A percentile compares a stretch with the other conserved stretches of the same genome.
These are phyloP conservation scores for Quercus tomentella DNA, from an alignment of 331 rosid species.

Conservation along the genomic window DNA sequence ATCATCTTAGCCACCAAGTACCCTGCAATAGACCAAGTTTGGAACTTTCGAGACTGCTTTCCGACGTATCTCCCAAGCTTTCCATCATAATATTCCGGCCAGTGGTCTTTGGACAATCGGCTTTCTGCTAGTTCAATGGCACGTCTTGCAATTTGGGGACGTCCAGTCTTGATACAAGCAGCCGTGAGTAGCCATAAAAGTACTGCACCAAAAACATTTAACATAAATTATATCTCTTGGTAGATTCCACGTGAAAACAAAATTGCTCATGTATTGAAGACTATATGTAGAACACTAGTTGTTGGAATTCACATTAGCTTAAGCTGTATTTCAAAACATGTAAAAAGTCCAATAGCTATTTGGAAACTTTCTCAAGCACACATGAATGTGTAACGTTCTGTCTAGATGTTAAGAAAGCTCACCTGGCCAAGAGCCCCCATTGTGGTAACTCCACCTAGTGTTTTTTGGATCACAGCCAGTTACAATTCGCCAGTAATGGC, in stretches of 20 bases:
- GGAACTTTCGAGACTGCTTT: conserved; percentile 30
- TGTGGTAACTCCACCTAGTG: conserved; percentile 40
- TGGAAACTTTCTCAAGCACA: neutral
- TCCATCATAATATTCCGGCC: conserved; percentile 42
- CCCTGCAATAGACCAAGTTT: conserved; percentile 37
- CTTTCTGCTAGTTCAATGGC: conserved; percentile 32
- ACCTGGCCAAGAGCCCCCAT: conserved; percentile 49
- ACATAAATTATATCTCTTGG: neutral
- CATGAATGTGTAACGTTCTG: neutral
- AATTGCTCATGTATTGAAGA: neutral
- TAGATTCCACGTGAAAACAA: neutral
- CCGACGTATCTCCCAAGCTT: conserved; percentile 27
- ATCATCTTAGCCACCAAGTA: conserved; percentile 41
- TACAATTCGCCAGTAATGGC: conserved; percentile 23
- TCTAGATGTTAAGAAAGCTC: neutral
- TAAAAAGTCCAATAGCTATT: too few relatives aligned
- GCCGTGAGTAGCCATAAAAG: conserved; percentile 37
- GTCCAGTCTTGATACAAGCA: conserved; percentile 26
- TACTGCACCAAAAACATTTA: conserved; percentile 10
- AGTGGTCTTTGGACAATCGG: conserved; percentile 31
- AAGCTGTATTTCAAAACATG: too few relatives aligned
- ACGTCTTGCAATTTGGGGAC: conserved; percentile 33
- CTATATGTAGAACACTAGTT: too few relatives aligned
- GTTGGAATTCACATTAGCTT: too few relatives aligned
- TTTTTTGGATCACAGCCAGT: conserved; percentile 39